Evolutionary conservation across 2,329 filamentous ascomycete species (phyloP), one percentile per base, ranked within the genome.

Genomic region (Corynespora cassiicola): DNA sequence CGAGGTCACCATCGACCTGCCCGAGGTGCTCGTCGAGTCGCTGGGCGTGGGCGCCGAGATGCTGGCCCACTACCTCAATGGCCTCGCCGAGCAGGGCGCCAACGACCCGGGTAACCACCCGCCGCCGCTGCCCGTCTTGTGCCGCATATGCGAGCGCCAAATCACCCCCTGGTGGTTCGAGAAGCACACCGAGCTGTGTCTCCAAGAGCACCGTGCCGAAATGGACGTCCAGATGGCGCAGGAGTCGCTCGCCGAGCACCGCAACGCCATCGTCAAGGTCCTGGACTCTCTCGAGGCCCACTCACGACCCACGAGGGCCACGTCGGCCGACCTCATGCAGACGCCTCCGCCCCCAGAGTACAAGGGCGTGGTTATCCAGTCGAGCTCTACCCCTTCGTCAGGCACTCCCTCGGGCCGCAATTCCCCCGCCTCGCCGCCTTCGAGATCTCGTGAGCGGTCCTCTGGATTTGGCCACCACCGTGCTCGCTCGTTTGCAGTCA

Each of bases 101-200:
- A 86, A 87, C 25, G 89, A 84, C 57, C 84, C 87, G 14, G 81
- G 81, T 32, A 83, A 86, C 58, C 85, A 91, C 63, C 85, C 90
- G 7, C 89, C 90, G 3, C 90, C 92, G 0, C 77, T 84, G 8
- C 89, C 90, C 1, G 87, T 97, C 4, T 80, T 99, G 11, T 99
- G 94, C 68, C 90, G 94, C 35, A 97, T 99, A 38, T 99, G 94
- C 68, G 94, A 99, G 66, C 88, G 94, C 36, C 90, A 96, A 47
- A 97, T 99, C 45, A 90, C 90, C 4, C 90, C 92, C 1, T 99
- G 94, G 94, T 99, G 94, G 95, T 99, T 99, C 56, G 94, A 99
- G 71, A 99, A 97, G 69, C 94, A 99, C 66, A 96, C 92, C 2
- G 95, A 99, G 58, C 75, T 97, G 14, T 99, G 94, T 62, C 76